phyloP scores from a whole-genome alignment of 495 filamentous ascomycete genomes.

The Trypethelium eluteriae region DNA sequence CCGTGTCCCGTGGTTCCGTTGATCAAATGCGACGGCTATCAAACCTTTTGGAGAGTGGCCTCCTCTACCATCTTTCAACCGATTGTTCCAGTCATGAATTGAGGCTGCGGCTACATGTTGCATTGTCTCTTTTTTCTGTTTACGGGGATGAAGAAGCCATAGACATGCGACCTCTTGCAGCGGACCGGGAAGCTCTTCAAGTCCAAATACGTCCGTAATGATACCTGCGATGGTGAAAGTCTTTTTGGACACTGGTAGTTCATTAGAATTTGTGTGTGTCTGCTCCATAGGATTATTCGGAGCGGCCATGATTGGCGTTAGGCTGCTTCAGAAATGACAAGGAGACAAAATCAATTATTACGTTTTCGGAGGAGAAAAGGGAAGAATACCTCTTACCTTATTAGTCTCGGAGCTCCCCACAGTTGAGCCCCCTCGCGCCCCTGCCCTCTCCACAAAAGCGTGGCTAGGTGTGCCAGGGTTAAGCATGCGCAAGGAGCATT shows the following conservation, averaged over 20 bases:
- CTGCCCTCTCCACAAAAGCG: too few relatives aligned
- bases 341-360: too few relatives aligned
- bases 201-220: constrained; percentile 66
- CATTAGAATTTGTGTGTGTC: constrained; percentile 25
- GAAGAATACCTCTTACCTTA: too few relatives aligned
- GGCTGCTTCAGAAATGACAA: too few relatives aligned
- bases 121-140: constrained; percentile 65
- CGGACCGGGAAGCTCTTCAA: constrained; percentile 57
- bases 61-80: constrained; percentile 22
- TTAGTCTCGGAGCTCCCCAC: too few relatives aligned
- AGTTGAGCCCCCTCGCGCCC: too few relatives aligned
- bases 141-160: constrained; percentile 80
- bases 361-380: too few relatives aligned
- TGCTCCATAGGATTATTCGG: constrained; percentile 30
- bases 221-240: constrained; percentile 68
- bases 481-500: neutral
- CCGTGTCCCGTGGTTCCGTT: constrained; percentile 79
- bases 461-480: too few relatives aligned
- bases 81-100: constrained; percentile 53
- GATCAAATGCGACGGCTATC: constrained; percentile 77
- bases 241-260: constrained; percentile 49
- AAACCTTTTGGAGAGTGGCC: constrained; percentile 43
- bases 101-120: constrained; percentile 44
- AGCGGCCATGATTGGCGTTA: constrained; percentile 9
- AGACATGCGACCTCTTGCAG: constrained; percentile 55